A percentile compares a stretch with the other conserved stretches of the same genome.
phyloP scores from a whole-genome alignment of 768 basidiomycete genomes.

The Butyriboletus loyo region DNA sequence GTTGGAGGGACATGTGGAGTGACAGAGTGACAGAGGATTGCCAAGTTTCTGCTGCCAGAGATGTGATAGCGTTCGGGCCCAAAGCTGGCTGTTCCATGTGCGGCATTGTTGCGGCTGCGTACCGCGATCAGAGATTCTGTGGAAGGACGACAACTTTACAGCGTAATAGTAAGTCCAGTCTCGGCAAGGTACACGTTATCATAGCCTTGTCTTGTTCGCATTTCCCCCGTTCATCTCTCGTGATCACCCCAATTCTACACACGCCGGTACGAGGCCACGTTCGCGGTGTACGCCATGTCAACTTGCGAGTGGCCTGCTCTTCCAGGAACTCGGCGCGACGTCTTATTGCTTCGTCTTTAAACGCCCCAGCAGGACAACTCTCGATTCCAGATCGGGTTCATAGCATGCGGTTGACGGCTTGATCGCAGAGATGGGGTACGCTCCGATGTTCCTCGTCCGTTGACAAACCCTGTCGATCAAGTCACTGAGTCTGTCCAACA shows the following conservation, averaged over 20 bases:
- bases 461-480: background rate
- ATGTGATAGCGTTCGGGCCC: slow-evolving; percentile 55
- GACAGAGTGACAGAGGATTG: background rate
- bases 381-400: slow-evolving; percentile 48
- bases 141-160: slow-evolving; percentile 56
- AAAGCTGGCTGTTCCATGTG: slow-evolving; percentile 77
- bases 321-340: background rate
- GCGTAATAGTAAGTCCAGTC: background rate
- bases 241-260: background rate
- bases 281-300: no score
- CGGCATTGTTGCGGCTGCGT: slow-evolving; percentile 57
- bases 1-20: slow-evolving; percentile 11
- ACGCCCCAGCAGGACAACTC: no score
- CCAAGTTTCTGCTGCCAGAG: background rate
- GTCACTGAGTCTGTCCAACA: slow-evolving; percentile 60
- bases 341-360: no score
- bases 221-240: slow-evolving; percentile 4
- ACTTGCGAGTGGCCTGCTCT: no score
- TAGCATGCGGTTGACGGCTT: slow-evolving; percentile 45
- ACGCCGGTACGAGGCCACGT: no score
- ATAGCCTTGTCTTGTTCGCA: slow-evolving; percentile 40
- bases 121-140: slow-evolving; percentile 60
- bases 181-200: slow-evolving; percentile 71
- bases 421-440: slow-evolving; percentile 77
- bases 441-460: slow-evolving; percentile 1